Conservation (phyloP, 2,329 filamentous ascomycete genomes). For the Aurifilum marmelostoma region DNA sequence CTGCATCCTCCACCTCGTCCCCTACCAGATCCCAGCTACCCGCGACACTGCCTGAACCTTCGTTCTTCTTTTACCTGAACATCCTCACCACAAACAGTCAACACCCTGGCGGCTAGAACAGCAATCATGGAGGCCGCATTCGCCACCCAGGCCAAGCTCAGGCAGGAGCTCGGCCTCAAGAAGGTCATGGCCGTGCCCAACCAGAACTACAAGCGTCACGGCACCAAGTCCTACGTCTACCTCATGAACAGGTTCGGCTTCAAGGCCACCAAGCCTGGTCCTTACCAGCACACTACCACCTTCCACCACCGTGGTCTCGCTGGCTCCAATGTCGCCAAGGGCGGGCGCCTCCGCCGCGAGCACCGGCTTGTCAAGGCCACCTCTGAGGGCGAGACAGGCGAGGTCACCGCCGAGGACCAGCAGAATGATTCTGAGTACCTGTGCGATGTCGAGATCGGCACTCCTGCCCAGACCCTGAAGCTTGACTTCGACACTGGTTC, state of each 20-base stretch:
- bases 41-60: not conserved
- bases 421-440: slow-evolving; percentile 71
- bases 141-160: slow-evolving; percentile 41
- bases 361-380: slow-evolving; percentile 51
- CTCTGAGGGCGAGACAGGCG: slow-evolving; percentile 42
- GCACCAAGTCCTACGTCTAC: slow-evolving; percentile 66
- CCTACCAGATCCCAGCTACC: slow-evolving; percentile 6
- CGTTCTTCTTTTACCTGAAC: not conserved
- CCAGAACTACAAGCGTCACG: slow-evolving; percentile 60
- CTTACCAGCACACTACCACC: slow-evolving; percentile 57
- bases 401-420: slow-evolving; percentile 64
- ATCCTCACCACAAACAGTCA: not conserved
- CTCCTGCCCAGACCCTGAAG: slow-evolving; percentile 62
- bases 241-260: slow-evolving; percentile 66
- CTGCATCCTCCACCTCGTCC: slow-evolving; percentile 3
- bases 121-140: slow-evolving; percentile 42
- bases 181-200: slow-evolving; percentile 60
- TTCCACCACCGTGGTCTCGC: slow-evolving; percentile 53
- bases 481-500: slow-evolving; percentile 74
- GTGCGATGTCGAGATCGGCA: slow-evolving; percentile 66
- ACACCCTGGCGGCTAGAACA: slow-evolving; percentile 19
- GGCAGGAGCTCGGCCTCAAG: slow-evolving; percentile 41
- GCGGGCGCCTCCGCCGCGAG: slow-evolving; percentile 51
- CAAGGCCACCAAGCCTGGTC: slow-evolving; percentile 63
- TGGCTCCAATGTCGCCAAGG: slow-evolving; percentile 47